phyloP scores from a whole-genome alignment of 148 eudicot species.

The Rheum nobile region DNA sequence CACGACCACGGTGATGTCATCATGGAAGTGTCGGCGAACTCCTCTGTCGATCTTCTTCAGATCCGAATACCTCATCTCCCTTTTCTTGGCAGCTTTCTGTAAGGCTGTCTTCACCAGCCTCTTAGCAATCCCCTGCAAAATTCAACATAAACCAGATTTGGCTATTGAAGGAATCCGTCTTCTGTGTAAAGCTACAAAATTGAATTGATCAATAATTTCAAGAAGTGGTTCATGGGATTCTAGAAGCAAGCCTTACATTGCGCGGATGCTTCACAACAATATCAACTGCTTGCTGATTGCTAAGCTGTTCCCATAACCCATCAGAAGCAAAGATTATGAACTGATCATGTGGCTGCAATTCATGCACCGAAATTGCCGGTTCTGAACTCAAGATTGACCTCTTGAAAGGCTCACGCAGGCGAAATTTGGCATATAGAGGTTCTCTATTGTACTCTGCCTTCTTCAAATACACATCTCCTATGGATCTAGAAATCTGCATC shows the following conservation, averaged over 20 bases:
- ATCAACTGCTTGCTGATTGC: conserved; percentile 7
- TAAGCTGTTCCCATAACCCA: conserved; percentile 10
- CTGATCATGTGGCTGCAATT: conserved; percentile 3
- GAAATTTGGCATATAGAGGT: conserved; percentile 8
- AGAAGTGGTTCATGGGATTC: no score
- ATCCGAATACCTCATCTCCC: conserved; percentile 13
- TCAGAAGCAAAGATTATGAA: conserved; percentile 10
- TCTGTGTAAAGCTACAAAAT: no score
- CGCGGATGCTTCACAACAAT: conserved; percentile 1
- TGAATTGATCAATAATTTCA: no score
- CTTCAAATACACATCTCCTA: conserved; percentile 8
- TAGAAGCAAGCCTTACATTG: not conserved
- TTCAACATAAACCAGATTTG: not conserved
- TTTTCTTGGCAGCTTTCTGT: conserved; percentile 5
- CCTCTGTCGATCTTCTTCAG: conserved; percentile 9
- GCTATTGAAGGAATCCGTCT: not conserved
- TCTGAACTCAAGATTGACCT: conserved; percentile 10
- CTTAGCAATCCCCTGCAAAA: conserved; percentile 1
- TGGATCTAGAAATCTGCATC: conserved; percentile 9
- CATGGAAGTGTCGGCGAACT: conserved; percentile 8
- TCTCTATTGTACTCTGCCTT: conserved; percentile 7
- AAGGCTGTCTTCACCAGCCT: conserved; percentile 7
- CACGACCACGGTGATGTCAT: conserved; percentile 7
- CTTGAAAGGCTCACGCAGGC: conserved; percentile 3
- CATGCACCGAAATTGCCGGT: conserved; percentile 5